Conservation (phyloP, 2,329 filamentous ascomycete genomes). For the Botrytis porri region DNA sequence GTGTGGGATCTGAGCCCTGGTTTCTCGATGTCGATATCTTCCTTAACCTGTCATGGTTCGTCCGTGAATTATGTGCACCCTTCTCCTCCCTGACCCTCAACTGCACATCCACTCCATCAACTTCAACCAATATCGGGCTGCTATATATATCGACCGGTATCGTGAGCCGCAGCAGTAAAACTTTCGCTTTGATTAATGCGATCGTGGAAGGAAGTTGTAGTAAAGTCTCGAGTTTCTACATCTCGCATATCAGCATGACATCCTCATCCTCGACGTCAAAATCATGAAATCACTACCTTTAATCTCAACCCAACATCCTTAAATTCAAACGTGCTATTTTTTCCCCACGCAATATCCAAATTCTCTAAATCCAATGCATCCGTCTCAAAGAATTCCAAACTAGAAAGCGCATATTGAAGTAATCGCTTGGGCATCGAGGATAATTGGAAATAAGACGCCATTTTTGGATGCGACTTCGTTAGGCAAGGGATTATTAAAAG, state of each 20-base stretch:
- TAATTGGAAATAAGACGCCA: conserved; percentile 39
- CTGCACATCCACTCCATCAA: conserved; percentile 75
- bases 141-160: conserved; percentile 86
- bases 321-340: conserved; percentile 79
- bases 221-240: conserved; percentile 74
- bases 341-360: conserved; percentile 78
- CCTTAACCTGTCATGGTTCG: conserved; percentile 37
- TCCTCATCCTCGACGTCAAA: neutral
- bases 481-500: neutral
- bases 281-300: conserved; percentile 53
- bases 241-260: conserved; percentile 26
- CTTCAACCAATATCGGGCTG: conserved; percentile 76
- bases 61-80: conserved; percentile 32
- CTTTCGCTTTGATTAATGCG: conserved; percentile 68
- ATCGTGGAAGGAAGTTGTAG: conserved; percentile 72
- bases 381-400: conserved; percentile 82
- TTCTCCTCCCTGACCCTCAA: conserved; percentile 49
- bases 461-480: conserved; percentile 25
- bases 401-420: conserved; percentile 79
- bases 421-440: conserved; percentile 84
- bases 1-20: conserved; percentile 34
- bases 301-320: conserved; percentile 80
- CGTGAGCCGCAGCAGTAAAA: conserved; percentile 74
- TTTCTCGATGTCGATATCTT: conserved; percentile 31
- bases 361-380: conserved; percentile 83